Evolutionary conservation across 805 yeast genomes (phyloP).

Genomic region (Yarrowia bubula): DNA sequence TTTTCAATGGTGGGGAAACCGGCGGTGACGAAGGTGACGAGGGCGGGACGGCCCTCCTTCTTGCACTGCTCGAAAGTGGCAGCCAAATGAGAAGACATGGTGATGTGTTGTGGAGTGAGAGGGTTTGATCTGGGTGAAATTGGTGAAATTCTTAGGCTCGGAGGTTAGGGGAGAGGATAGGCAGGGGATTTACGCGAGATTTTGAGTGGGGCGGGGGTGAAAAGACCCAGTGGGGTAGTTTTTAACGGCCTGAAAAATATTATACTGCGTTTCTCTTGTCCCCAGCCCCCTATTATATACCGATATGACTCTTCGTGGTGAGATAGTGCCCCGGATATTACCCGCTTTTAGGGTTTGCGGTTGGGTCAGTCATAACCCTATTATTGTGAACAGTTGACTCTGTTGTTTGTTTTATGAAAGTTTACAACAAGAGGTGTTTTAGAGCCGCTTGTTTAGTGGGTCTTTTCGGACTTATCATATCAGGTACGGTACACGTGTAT

Average conservation of each 20-base stretch:
- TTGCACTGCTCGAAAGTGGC: slow-evolving; percentile 62
- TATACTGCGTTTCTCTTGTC: no score
- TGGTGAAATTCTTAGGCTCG: slow-evolving; percentile 18
- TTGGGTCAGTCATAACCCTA: slow-evolving; percentile 13
- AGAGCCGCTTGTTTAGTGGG: no score
- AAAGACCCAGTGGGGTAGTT: not conserved
- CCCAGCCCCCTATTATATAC: not conserved
- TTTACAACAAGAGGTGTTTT: not conserved
- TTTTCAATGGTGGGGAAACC: slow-evolving; percentile 88
- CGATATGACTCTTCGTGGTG: not conserved
- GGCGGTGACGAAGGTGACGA: slow-evolving; percentile 90
- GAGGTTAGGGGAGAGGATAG: slow-evolving; percentile 17
- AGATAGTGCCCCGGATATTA: slow-evolving; percentile 4
- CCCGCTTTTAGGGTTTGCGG: slow-evolving; percentile 5
- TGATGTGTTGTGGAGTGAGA: not conserved
- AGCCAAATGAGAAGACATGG: slow-evolving; percentile 55
- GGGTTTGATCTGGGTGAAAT: slow-evolving; percentile 10
- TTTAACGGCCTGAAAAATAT: not conserved
- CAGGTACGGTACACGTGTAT: no score
- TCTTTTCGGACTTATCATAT: no score
- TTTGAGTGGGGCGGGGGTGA: not conserved
- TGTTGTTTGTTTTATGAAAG: not conserved
- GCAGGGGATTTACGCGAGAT: not conserved
- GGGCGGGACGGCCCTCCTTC: slow-evolving; percentile 71
- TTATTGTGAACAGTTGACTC: not conserved